Base-by-base conservation (phyloP, 2,329 filamentous ascomycete genomes). In the Alternaria infectoria region DNA sequence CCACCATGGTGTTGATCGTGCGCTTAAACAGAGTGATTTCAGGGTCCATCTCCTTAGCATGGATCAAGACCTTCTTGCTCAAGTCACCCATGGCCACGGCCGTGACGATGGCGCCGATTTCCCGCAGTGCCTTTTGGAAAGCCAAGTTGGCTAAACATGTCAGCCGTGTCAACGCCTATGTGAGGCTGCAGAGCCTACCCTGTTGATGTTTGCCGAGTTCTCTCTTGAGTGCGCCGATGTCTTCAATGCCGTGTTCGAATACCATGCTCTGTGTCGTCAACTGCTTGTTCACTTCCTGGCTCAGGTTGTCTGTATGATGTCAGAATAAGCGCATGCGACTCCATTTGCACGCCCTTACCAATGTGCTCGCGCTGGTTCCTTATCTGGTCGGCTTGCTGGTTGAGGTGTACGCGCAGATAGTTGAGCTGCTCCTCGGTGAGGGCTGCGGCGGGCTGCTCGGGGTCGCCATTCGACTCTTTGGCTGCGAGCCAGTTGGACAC, bases 1-100 rank as follows among this genome's bases (percentile, higher is more conserved):
- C 95, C 89, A 98, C 97, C 95, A 98, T 98, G 70, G 92, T 96
- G 80, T 98, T 98, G 83, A 98, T 98, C 66, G 95, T 97, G 74
- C 93, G 90, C 83, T 98, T 98, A 85, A 98, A 98, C 10, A 93
- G 94, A 26, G 93, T 96, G 76, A 98, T 98, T 85, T 98, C 95
- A 26, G 94, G 93, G 85, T 98, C 95, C 91, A 97, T 96, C 83
- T 98, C 95, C 70, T 96, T 91, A 5, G 92, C 92, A 78, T 97
- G 96, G 80, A 98, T 96, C 75, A 95, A 89, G 67, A 97, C 95
- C 83, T 97, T 97, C 86, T 97, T 97, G 80, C 93, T 97, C 65
- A 98, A 86, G 78, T 98, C 95, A 81, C 95, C 95, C 74, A 93
- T 93, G 61, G 95, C 96, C 70, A 98, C 96, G 66, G 95, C 94